A percentile compares a stretch with the other conserved stretches of the same genome.
Conservation (phyloP, 371 early-diverging fungal genomes). For the Saksenaea vasiformis region DNA sequence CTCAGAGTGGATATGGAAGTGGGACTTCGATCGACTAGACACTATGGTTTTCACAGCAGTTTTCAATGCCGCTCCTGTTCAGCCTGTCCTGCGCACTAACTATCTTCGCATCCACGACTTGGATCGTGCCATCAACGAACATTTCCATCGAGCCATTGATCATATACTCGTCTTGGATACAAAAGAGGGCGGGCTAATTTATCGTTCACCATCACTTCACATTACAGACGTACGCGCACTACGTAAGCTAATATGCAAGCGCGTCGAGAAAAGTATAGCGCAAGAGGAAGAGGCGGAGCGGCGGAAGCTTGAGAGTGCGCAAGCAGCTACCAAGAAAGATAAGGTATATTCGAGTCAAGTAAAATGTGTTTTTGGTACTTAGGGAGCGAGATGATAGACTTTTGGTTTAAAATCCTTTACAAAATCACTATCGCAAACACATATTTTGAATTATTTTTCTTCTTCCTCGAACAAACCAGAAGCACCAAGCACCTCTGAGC, state of each 20-base stretch:
- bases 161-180: conserved; percentile 48
- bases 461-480: conserved; percentile 34
- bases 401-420: conserved; percentile 48
- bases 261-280: conserved; percentile 34
- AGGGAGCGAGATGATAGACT: conserved; percentile 6
- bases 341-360: conserved; percentile 31
- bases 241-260: conserved; percentile 31
- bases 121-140: conserved; percentile 19
- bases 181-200: conserved; percentile 36
- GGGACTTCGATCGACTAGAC: conserved; percentile 63
- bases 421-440: conserved; percentile 54
- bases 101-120: conserved; percentile 32
- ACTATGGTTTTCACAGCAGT: conserved; percentile 39
- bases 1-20: conserved; percentile 65
- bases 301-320: conserved; percentile 11
- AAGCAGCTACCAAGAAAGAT: conserved; percentile 23
- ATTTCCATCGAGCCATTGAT: conserved; percentile 29
- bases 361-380: conserved; percentile 2
- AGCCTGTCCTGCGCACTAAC: conserved; percentile 34
- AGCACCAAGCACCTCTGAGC: conserved; percentile 10
- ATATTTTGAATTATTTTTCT: conserved; percentile 54
- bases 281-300: conserved; percentile 20
- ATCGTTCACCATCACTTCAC: conserved; percentile 35
- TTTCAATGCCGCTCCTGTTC: conserved; percentile 47
- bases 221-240: conserved; percentile 35